Conservation (phyloP, 2,329 filamentous ascomycete species). For the Calycina marina region DNA sequence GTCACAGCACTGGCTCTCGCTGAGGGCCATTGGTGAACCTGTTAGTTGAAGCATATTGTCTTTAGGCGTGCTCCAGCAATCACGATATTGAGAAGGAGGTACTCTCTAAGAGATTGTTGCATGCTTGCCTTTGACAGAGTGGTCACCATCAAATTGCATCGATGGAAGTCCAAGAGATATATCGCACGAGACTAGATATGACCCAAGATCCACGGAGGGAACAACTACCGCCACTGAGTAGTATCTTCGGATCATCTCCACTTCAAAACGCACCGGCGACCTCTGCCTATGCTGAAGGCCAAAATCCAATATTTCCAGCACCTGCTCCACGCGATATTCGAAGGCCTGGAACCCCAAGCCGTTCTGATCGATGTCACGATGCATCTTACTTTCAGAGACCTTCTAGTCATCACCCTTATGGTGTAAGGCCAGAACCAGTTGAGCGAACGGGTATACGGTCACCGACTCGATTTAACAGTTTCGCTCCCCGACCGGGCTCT, state of each 20-base stretch:
- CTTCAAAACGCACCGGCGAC: constrained; percentile 11
- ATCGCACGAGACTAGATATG: constrained; percentile 11
- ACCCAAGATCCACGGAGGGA: constrained; percentile 15
- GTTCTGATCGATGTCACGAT: constrained; percentile 15
- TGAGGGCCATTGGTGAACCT: constrained; percentile 8
- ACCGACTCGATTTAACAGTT: constrained; percentile 10
- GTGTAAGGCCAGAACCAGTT: constrained; percentile 12
- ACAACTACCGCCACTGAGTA: constrained; percentile 21
- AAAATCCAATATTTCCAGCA: constrained; percentile 19
- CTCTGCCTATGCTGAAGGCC: constrained; percentile 20
- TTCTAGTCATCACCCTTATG: constrained; percentile 10
- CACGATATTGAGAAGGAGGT: constrained; percentile 9
- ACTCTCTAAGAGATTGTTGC: constrained; percentile 11
- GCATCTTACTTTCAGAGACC: constrained; percentile 17
- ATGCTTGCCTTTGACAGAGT: constrained; percentile 10
- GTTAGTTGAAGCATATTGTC: constrained; percentile 3
- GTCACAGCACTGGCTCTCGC: background rate
- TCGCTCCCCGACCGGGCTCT: constrained; percentile 15
- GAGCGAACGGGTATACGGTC: constrained; percentile 17
- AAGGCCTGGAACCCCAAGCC: constrained; percentile 14
- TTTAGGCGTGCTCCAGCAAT: constrained; percentile 7
- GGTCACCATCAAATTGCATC: constrained; percentile 7
- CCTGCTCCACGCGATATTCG: constrained; percentile 15
- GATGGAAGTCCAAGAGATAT: constrained; percentile 13
- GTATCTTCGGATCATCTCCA: constrained; percentile 17